phyloP scores from a whole-genome alignment of 257 asterid genomes.

The Haberlea rhodopensis region DNA sequence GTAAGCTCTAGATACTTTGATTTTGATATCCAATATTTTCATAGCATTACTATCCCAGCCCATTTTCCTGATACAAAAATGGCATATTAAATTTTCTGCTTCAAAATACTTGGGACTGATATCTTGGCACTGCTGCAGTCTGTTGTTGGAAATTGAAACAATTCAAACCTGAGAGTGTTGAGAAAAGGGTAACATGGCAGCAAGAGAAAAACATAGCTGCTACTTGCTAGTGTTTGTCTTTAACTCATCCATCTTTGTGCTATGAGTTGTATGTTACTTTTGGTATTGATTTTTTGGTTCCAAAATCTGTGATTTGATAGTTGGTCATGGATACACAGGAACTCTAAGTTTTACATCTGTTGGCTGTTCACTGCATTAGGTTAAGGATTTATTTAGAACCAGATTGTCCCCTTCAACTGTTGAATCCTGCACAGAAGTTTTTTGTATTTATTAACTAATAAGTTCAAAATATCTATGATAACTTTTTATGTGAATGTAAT shows the following conservation, averaged over 20 bases:
- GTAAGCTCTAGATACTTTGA: constrained; percentile 46
- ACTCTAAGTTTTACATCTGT: constrained; percentile 9
- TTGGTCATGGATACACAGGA: constrained; percentile 13
- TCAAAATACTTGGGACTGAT: constrained; percentile 19
- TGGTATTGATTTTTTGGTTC: too few species aligned
- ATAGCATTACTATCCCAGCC: constrained; percentile 16
- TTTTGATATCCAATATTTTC: constrained; percentile 13
- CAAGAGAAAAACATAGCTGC: too few species aligned
- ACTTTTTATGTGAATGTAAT: too few species aligned
- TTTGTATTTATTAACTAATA: constrained; percentile 13
- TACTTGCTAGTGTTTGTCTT: too few species aligned
- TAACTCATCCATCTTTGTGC: too few species aligned
- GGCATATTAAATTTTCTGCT: constrained; percentile 4
- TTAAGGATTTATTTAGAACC: constrained; percentile 7
- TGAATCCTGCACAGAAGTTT: constrained; percentile 12
- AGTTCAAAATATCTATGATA: constrained; percentile 21
- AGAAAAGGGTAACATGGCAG: constrained; percentile 2
- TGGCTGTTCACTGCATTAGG: constrained; percentile 17
- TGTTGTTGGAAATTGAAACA: constrained; percentile 9
- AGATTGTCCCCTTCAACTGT: constrained; percentile 5
- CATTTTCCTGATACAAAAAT: constrained; percentile 20
- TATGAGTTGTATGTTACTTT: too few species aligned
- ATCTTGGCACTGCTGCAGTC: constrained; percentile 14
- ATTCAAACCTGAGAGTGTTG: neutral
- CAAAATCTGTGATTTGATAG: too few species aligned